Evolutionary conservation across 257 asterid species (phyloP), one percentile per base, ranked within the genome.

Genomic region (Leptodermis oblonga): DNA sequence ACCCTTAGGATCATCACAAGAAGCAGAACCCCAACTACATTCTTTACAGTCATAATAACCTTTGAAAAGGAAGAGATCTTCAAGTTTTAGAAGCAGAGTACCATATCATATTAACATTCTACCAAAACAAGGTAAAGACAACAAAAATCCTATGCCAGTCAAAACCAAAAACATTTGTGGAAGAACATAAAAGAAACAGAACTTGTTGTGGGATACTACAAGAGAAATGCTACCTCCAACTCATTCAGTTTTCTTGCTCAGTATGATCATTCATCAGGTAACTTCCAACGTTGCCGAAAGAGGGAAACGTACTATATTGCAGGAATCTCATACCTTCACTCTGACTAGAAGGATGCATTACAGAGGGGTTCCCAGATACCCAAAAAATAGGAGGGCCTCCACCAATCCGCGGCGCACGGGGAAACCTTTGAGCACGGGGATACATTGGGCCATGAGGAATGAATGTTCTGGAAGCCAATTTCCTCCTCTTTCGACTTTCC

Each of bases 391-490:
- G 31, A 25, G 60, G 60, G 20, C 74, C 79, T 15, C 88, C 92
- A 31, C 95, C 84, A 12, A 74, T 53, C 28, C 71, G 68, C 4
- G 92, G 92, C n/a, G 13, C 56, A 58, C 69, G 73, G 28, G 83
- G 86, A 43, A 31, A 39, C 74, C 77, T 46, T 2, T 75, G 83
- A 31, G 69, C 46, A 7, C 23, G 42, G 26, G 74, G 85, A 46
- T 22, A 72, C 22, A 53, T 0, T 1, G 18, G 22, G 26, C 52
- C n/a, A 5, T 17, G 64, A 55, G 39, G 51, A 68, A 1, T 48
- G 25, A 39, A 69, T 41, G 26, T 43, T 55, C 68, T 60, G 17
- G 59, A 70, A 45, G 20, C 6, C 58, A 23, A 41, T 74, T 48
- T 77, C 75, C 81, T 78, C 34, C 54, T 68, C 43, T 66, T 81